phyloP scores from a whole-genome alignment of 164 flowering plant genomes.

The Magnolia kwangsiensis region DNA sequence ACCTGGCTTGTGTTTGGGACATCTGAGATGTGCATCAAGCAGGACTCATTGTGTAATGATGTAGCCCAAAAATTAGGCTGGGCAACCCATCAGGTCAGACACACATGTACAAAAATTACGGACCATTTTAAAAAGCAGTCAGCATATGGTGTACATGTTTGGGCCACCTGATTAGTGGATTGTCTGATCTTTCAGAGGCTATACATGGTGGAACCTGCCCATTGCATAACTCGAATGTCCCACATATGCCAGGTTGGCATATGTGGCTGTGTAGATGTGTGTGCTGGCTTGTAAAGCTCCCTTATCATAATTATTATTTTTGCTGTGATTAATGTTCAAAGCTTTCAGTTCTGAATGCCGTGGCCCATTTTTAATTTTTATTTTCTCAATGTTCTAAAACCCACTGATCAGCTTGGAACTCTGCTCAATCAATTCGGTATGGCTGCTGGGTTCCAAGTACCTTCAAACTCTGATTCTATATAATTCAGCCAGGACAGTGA shows the following conservation, averaged over 20 bases:
- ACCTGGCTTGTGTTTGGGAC: background rate
- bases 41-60: background rate
- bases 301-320: too few relatives aligned
- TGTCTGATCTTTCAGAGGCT: background rate
- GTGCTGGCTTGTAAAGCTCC: background rate
- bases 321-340: background rate
- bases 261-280: background rate
- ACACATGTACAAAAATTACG: too few relatives aligned
- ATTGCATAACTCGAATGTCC: background rate
- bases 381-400: background rate
- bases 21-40: background rate
- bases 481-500: too few relatives aligned
- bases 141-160: background rate
- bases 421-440: background rate
- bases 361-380: too few relatives aligned
- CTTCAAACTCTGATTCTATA: too few relatives aligned
- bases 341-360: too few relatives aligned
- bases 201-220: background rate
- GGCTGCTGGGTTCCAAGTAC: background rate
- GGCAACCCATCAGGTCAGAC: background rate
- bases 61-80: background rate
- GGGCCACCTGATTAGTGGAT: background rate
- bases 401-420: background rate
- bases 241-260: background rate
- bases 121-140: background rate